Evolutionary conservation across 2,329 filamentous ascomycete species (phyloP), one percentile per base, ranked within the genome.

Genomic region (Pyrenophora graminea): DNA sequence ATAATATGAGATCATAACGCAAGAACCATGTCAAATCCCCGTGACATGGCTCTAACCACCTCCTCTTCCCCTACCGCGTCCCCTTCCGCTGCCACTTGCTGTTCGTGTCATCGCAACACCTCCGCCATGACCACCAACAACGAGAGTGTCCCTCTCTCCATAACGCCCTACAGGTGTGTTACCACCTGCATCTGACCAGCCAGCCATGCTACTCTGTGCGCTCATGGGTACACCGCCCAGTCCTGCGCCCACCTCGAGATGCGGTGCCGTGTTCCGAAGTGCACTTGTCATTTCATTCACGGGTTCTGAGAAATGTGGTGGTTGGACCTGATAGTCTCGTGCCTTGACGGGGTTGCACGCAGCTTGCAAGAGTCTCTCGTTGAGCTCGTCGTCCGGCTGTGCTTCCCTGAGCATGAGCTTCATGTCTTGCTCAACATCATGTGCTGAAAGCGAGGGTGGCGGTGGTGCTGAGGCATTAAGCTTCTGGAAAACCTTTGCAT

Each of bases 391-490:
- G 39, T 73, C 71, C 6, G 69, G 70, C 5, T 64, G 66, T 6
- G 70, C 67, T 30, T 73, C 69, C 25, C 72, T 59, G 1, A 69
- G 60, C 75, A 81, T 80, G 61, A 80, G 71, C 39, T 74, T 74
- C 36, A 81, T 69, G 45, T 82, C 80, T 47, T 76, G 75, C 19
- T 80, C 78, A 12, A 77, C 64, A 33, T 81, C 79, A 23, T 74
- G 63, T 9, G 69, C 56, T 10, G 67, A 67, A 13, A 80, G 74
- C 0, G 75, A 62, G 2, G 76, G 69, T 17, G 78, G 77, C 13
- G 77, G 68, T 2, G 79, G 78, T 0, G 78, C 78, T 6, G 77
- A 71, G 37, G 79, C 78, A 54, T 80, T 79, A 40, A 70, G 70
- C 44, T 79, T 78, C 25, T 71, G 70, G 51, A 78, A 76, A 19